phyloP scores from a whole-genome alignment of 345 rosid genomes.

The Salix suchowensis region DNA sequence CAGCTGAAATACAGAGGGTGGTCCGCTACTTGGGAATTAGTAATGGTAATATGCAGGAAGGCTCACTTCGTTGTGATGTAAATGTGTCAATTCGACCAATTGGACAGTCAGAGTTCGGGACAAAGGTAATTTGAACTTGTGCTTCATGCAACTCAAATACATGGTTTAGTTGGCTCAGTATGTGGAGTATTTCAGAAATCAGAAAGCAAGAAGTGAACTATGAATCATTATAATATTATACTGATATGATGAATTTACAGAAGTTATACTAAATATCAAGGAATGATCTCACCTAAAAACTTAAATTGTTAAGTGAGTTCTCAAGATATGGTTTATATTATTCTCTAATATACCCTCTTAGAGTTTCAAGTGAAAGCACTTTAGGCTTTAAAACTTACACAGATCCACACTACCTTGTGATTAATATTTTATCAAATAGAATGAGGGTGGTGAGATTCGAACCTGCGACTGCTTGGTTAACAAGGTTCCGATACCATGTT shows the following conservation, averaged over 20 bases:
- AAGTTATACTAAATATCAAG: neutral
- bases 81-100: conserved; percentile 84
- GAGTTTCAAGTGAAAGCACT: no score
- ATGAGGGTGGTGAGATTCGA: no score
- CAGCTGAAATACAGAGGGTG: conserved; percentile 76
- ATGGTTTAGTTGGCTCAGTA: neutral
- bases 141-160: neutral
- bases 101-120: conserved; percentile 77
- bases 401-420: no score
- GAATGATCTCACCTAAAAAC: no score
- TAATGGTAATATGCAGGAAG: conserved; percentile 97
- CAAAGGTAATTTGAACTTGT: conserved; percentile 51
- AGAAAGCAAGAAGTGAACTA: neutral
- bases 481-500: no score
- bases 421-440: no score
- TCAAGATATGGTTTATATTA: no score
- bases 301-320: no score
- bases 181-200: neutral
- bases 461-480: no score
- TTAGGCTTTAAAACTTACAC: rapidly evolving
- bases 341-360: no score
- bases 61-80: conserved; percentile 94
- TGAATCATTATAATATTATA: neutral
- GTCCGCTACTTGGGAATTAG: conserved; percentile 77
- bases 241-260: neutral